Evolutionary conservation across 768 basidiomycete genomes (phyloP).

Genomic region (Psilocybe cubensis): DNA sequence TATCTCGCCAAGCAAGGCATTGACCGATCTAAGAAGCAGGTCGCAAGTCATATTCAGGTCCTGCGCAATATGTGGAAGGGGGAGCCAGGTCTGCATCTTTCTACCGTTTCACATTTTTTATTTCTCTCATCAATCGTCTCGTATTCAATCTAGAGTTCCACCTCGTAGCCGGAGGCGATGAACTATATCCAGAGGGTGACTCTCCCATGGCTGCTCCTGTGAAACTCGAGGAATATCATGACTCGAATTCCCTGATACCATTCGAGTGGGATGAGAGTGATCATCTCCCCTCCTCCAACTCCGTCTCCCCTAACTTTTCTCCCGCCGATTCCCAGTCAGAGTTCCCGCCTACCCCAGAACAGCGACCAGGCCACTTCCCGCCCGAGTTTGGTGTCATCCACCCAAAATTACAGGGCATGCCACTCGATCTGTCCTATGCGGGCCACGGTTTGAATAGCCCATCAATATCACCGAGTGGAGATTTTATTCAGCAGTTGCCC

Average conservation of each 20-base stretch:
- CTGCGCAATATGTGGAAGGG: constrained; percentile 90
- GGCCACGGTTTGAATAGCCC: constrained; percentile 24
- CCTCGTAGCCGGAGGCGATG: constrained; percentile 81
- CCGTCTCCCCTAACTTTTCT: constrained; percentile 50
- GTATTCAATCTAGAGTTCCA: constrained; percentile 57
- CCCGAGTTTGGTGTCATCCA: constrained; percentile 27
- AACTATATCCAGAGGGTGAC: constrained; percentile 56
- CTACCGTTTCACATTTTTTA: background rate
- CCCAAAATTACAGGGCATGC: constrained; percentile 19
- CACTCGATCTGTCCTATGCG: constrained; percentile 21
- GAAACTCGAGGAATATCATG: constrained; percentile 60
- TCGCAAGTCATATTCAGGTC: constrained; percentile 88
- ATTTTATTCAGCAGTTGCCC: constrained; percentile 31
- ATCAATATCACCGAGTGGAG: constrained; percentile 33
- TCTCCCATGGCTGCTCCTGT: constrained; percentile 51
- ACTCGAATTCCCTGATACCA: constrained; percentile 43
- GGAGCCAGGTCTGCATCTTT: constrained; percentile 56
- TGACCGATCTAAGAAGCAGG: constrained; percentile 82
- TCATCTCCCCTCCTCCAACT: constrained; percentile 36
- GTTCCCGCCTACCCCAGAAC: constrained; percentile 49
- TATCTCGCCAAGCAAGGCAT: constrained; percentile 73
- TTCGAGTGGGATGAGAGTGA: constrained; percentile 50
- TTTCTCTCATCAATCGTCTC: constrained; percentile 17
- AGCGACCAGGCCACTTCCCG: constrained; percentile 34
- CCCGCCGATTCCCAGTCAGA: constrained; percentile 47